Percentiles rank a stretch among this genome's conserved stretches.
These are phyloP conservation scores for Globisporangium sylvaticum DNA, from an alignment of 352 stramenopile species.

Conservation along the genomic window DNA sequence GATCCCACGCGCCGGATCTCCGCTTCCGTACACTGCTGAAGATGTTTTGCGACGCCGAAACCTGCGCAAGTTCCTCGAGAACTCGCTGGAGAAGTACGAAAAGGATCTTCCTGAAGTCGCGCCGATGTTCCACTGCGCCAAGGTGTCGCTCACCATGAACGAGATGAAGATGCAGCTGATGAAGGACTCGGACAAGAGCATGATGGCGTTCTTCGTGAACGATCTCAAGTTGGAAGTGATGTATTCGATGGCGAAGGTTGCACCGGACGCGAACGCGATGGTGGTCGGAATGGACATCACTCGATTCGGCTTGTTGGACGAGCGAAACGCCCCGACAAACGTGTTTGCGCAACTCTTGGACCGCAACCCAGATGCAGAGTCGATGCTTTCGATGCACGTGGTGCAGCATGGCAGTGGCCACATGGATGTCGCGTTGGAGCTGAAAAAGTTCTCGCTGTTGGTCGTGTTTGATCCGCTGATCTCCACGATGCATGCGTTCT, in stretches of 20 bases:
- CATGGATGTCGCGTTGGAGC: conserved; percentile 43
- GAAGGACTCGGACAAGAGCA: conserved; percentile 36
- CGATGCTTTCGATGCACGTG: conserved; percentile 53
- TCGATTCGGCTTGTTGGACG: conserved; percentile 71
- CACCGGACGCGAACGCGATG: conserved; percentile 27
- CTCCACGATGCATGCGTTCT: conserved; percentile 42
- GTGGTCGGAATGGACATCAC: conserved; percentile 44
- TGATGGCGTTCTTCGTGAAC: conserved; percentile 59
- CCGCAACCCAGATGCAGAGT: conserved; percentile 54
- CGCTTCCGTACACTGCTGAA: conserved; percentile 40
- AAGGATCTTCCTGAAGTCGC: conserved; percentile 29
- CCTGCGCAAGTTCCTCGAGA: conserved; percentile 60
- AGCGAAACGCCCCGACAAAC: conserved; percentile 56
- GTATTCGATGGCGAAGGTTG: conserved; percentile 45
- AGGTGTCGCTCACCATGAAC: conserved; percentile 52
- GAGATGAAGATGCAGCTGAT: conserved; percentile 47
- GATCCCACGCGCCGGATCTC: conserved; percentile 51
- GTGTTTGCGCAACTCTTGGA: conserved; percentile 76
- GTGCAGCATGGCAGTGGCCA: conserved; percentile 47
- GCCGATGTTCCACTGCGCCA: conserved; percentile 57
- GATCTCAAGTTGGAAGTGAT: conserved; percentile 44
- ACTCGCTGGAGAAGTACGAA: conserved; percentile 63
- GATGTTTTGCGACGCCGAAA: conserved; percentile 45
- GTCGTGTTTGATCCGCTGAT: conserved; percentile 78
- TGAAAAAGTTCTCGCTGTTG: conserved; percentile 67